Conservation (phyloP, 2,329 filamentous ascomycete species). For the Ophiosphaerella korrae region DNA sequence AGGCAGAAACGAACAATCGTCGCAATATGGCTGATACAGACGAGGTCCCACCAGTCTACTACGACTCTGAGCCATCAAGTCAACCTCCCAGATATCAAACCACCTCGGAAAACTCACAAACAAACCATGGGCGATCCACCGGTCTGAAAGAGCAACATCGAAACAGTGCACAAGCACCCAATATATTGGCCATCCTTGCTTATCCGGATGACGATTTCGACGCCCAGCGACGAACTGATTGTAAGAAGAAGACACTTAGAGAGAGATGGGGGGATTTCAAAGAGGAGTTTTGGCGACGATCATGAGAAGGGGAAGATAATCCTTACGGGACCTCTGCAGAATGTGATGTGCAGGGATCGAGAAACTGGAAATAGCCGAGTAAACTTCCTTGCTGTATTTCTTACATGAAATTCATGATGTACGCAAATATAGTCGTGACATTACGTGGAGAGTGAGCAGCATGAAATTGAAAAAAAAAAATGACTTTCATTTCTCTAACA, state of each 20-base stretch:
- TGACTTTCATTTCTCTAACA: too few relatives aligned
- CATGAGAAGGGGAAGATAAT: neutral
- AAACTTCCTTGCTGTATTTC: too few relatives aligned
- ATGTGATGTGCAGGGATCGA: constrained; percentile 11
- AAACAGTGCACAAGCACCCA: constrained; percentile 4
- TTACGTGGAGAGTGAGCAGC: too few relatives aligned
- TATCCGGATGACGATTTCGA: constrained; percentile 7
- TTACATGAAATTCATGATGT: too few relatives aligned
- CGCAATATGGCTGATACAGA: neutral
- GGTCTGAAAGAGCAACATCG: neutral
- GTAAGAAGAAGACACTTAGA: constrained; percentile 10
- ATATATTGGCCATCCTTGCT: constrained; percentile 10
- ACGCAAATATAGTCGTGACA: too few relatives aligned
- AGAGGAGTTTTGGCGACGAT: constrained; percentile 2
- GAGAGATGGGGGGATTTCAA: constrained; percentile 14
- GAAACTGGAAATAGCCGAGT: neutral
- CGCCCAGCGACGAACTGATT: constrained; percentile 9
- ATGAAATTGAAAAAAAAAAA: too few relatives aligned
- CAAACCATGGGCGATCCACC: neutral
- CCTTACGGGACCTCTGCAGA: constrained; percentile 1
- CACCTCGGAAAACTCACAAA: neutral
- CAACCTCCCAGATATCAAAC: constrained; percentile 10
- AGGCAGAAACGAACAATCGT: neutral
- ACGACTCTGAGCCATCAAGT: constrained; percentile 13
- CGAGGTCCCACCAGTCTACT: constrained; percentile 6